Percentiles rank a stretch among this genome's conserved stretches.
Conservation (phyloP, 2,329 filamentous ascomycete genomes). For the Fusarium hostae region DNA sequence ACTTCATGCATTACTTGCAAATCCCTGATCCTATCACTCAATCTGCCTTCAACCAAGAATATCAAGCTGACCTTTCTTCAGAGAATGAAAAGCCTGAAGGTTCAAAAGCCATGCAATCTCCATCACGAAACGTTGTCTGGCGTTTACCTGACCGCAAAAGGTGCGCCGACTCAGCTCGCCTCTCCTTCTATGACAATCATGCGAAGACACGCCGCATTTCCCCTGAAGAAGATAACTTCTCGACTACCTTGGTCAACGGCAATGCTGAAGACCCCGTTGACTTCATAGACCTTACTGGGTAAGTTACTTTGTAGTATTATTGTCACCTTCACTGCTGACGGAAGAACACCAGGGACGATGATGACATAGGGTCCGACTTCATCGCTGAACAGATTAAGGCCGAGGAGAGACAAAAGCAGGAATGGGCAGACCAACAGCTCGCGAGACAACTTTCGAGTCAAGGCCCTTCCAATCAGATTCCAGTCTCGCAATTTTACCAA, state of each 20-base stretch:
- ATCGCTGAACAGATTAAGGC: slow-evolving; percentile 51
- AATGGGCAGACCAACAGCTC: slow-evolving; percentile 44
- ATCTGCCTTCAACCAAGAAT: neutral
- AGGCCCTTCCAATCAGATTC: slow-evolving; percentile 11
- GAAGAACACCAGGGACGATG: slow-evolving; percentile 47
- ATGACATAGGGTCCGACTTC: slow-evolving; percentile 40
- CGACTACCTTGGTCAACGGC: neutral
- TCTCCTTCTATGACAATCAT: slow-evolving; percentile 18
- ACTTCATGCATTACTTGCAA: neutral
- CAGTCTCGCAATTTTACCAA: slow-evolving; percentile 5
- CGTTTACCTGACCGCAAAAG: slow-evolving; percentile 49
- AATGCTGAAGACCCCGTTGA: slow-evolving; percentile 35
- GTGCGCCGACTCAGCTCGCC: slow-evolving; percentile 33
- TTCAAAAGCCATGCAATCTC: slow-evolving; percentile 38
- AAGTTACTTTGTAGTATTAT: slow-evolving; percentile 20
- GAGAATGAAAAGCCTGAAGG: slow-evolving; percentile 1
- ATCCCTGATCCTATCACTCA: neutral
- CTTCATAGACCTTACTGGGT: slow-evolving; percentile 58
- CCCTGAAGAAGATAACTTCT: slow-evolving; percentile 27
- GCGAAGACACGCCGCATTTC: slow-evolving; percentile 52
- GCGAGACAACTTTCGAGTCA: slow-evolving; percentile 46
- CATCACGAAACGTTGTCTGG: slow-evolving; percentile 10
- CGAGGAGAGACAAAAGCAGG: slow-evolving; percentile 48
- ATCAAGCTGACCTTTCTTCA: slow-evolving; percentile 27
- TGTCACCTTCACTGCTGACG: slow-evolving; percentile 3